A percentile compares a stretch with the other conserved stretches of the same genome.
phyloP scores from a whole-genome alignment of 208 protist species.

The Endotrypanum monterogeii region DNA sequence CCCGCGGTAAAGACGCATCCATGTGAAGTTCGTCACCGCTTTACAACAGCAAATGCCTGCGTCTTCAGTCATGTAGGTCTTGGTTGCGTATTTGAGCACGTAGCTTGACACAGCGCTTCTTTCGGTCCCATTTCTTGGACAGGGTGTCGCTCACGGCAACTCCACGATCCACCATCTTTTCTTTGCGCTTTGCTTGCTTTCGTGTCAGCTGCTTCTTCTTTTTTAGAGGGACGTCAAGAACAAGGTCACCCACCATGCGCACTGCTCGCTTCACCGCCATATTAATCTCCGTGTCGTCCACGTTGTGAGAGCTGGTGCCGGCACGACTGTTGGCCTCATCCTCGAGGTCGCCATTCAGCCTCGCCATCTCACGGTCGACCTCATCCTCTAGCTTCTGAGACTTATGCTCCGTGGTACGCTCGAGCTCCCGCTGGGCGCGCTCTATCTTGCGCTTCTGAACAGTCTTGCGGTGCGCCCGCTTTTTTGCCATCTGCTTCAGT shows the following conservation, averaged over 20 bases:
- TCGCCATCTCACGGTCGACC: constrained; percentile 65
- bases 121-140: constrained; percentile 68
- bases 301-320: background rate
- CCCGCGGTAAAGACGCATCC: background rate
- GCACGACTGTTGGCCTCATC: background rate
- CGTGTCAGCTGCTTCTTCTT: constrained; percentile 81
- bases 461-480: constrained; percentile 81
- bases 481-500: constrained; percentile 91
- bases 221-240: constrained; percentile 54
- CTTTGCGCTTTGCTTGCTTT: constrained; percentile 73
- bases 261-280: constrained; percentile 39
- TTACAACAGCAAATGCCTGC: too few relatives aligned
- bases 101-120: constrained; percentile 86
- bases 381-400: constrained; percentile 49
- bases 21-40: too few relatives aligned
- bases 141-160: constrained; percentile 53
- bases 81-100: constrained; percentile 83
- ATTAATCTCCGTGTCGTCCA: constrained; percentile 7
- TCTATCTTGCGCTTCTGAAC: constrained; percentile 87
- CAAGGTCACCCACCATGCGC: constrained; percentile 63
- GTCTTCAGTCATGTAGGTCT: constrained; percentile 74
- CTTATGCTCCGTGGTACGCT: constrained; percentile 41
- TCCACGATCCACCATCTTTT: constrained; percentile 60
- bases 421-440: constrained; percentile 59
- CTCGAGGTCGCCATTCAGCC: constrained; percentile 41